Evolutionary conservation across 495 filamentous ascomycete species (phyloP).

Genomic region (Apiosordaria backusii): DNA sequence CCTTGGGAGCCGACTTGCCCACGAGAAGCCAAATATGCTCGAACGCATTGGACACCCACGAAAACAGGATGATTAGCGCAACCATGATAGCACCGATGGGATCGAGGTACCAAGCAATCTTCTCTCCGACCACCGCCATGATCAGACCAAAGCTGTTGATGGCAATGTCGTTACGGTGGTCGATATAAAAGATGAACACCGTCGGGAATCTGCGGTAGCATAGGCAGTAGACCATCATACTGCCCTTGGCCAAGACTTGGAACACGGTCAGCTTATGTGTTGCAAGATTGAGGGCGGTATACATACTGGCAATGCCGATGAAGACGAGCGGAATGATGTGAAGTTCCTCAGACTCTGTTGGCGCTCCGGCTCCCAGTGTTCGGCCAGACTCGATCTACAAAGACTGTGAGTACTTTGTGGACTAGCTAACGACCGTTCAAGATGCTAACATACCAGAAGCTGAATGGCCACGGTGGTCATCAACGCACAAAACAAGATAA

Average conservation of each 20-base stretch:
- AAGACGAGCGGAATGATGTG: constrained; percentile 51
- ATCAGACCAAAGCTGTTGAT: constrained; percentile 54
- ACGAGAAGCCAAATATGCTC: constrained; percentile 56
- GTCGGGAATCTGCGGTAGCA: constrained; percentile 50
- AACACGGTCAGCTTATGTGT: constrained; percentile 14
- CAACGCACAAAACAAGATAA: constrained; percentile 57
- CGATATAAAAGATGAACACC: constrained; percentile 53
- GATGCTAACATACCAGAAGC: constrained; percentile 31
- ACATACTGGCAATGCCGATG: constrained; percentile 50
- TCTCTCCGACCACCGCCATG: constrained; percentile 52
- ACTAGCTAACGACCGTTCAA: background rate
- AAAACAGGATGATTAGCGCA: constrained; percentile 51
- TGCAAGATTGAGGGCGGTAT: constrained; percentile 1
- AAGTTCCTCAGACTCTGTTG: constrained; percentile 37
- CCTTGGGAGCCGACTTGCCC: constrained; percentile 51
- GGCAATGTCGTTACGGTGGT: constrained; percentile 55
- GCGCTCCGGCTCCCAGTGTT: constrained; percentile 37
- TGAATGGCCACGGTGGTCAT: constrained; percentile 57
- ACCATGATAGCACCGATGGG: constrained; percentile 55
- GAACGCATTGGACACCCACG: constrained; percentile 54
- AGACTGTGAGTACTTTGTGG: background rate
- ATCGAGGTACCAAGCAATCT: constrained; percentile 54
- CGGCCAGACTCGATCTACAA: constrained; percentile 45
- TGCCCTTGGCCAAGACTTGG: constrained; percentile 45
- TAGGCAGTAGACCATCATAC: constrained; percentile 52